A percentile compares a stretch with the other conserved stretches of the same genome.
Evolutionary conservation across 805 yeast species (phyloP).

Genomic region (Wickerhamiella occidentalis): DNA sequence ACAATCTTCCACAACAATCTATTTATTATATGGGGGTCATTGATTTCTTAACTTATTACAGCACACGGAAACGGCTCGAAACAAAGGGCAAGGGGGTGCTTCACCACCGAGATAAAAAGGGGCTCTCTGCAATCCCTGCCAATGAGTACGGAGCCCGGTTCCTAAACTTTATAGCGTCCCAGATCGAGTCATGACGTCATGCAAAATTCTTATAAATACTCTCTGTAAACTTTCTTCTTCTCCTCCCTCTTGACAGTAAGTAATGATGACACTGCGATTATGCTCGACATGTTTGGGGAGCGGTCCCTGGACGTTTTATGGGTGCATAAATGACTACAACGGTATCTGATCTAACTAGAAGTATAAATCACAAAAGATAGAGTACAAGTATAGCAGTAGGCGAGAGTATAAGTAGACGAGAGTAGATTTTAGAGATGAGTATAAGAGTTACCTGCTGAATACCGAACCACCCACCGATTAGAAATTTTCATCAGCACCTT

Average conservation of each 20-base stretch:
- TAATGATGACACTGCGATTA: constrained; percentile 19
- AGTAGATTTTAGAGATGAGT: no score
- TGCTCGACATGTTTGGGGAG: constrained; percentile 22
- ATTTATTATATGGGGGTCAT: constrained; percentile 87
- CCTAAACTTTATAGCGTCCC: constrained; percentile 43
- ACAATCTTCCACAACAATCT: constrained; percentile 47
- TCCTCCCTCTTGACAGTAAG: no score
- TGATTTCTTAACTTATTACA: constrained; percentile 67
- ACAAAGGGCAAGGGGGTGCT: constrained; percentile 71
- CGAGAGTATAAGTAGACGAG: no score
- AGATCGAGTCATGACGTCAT: constrained; percentile 1
- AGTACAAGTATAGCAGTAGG: no score
- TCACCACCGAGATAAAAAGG: constrained; percentile 41
- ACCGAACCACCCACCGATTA: no score
- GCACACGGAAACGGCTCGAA: constrained; percentile 58
- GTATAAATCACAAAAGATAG: no score
- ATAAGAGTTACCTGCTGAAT: no score
- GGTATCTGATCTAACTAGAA: constrained; percentile 61
- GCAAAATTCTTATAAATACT: neutral
- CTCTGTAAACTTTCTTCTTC: neutral
- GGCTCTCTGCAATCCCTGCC: constrained; percentile 85
- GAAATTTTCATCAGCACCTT: no score
- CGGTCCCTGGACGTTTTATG: constrained; percentile 22
- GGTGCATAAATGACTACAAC: constrained; percentile 61
- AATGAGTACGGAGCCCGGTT: constrained; percentile 82